A percentile compares a stretch with the other conserved stretches of the same genome.
These are phyloP conservation scores for Cryptosporidium bovis DNA, from an alignment of 169 alveolate species.

Conservation along the genomic window DNA sequence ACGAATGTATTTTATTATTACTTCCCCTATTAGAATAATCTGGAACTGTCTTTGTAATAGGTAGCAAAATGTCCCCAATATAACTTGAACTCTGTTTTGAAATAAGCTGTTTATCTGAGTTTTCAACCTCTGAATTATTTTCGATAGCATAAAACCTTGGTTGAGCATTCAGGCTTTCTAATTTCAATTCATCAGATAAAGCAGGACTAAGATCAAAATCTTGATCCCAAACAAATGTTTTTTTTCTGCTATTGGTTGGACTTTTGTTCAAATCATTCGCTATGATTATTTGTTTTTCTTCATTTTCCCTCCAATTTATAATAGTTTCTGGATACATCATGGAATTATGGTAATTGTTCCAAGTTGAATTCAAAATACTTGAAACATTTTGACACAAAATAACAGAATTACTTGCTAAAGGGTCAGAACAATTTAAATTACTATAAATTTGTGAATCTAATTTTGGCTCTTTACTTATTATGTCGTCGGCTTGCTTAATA, in stretches of 20 bases:
- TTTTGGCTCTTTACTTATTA: conserved; percentile 68
- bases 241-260: conserved; percentile 16
- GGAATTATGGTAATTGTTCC: conserved; percentile 35
- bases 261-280: neutral
- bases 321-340: conserved; percentile 12
- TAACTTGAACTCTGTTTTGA: conserved; percentile 8
- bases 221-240: conserved; percentile 58
- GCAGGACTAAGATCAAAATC: conserved; percentile 43
- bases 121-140: neutral
- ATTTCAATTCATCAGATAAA: conserved; percentile 48
- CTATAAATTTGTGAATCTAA: conserved; percentile 44
- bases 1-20: neutral
- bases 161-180: conserved; percentile 22
- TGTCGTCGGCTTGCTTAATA: conserved; percentile 51
- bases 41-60: conserved; percentile 9
- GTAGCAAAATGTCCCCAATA: conserved; percentile 24
- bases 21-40: neutral
- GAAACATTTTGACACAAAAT: conserved; percentile 66
- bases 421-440: conserved; percentile 52
- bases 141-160: conserved; percentile 30
- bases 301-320: conserved; percentile 39
- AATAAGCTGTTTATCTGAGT: neutral
- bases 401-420: conserved; percentile 12
- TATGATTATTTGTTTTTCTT: neutral
- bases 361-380: conserved; percentile 46